Evolutionary conservation across 176 grass and related monocot species (phyloP), one percentile per base, ranked within the genome.

Genomic region (Phyllostachys edulis): DNA sequence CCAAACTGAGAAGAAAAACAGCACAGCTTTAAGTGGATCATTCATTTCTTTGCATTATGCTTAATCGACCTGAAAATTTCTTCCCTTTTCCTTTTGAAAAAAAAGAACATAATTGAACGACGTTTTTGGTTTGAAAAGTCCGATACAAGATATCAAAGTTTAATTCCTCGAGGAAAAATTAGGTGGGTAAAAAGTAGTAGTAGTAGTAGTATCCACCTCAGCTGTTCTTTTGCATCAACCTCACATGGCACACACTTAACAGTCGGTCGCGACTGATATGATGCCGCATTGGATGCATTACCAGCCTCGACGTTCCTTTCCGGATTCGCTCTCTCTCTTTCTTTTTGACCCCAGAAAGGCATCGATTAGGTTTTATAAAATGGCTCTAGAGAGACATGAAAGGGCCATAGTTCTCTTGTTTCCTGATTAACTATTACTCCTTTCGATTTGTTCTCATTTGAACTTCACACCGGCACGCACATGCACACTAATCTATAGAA

Each of bases 211-310:
- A 55, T 87, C 89, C 85, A 90, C 89, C 52, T 74, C 84, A 66
- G 12, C 21, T 59, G 71, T 71, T 79, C 56, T 73, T 81, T 65
- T 63, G 69, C 44, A 69, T 57, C 69, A 91, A 54, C 82, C 80
- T 87, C 89, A 91, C 89, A 91, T 87, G 89, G 75, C 75, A 84
- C 85, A 91, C 89, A 91, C 89, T 80, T 40, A 87, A 90, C 89
- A 76, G 75, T 76, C 69, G 80, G 63, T 69, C 76, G 52, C 78
- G 54, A 76, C 75, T 91, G 76, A 68, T 68, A 85, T 64, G n/a
- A n/a, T 68, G 85, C 41, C 39, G 9, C 59, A 84, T 90, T 85
- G 78, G 88, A 82, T 76, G 71, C 83, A 86, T 77, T 89, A 49
- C 44, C 9, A 10, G 44, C 61, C 60, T 47, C 39, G 41, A 41